Conservation (phyloP, 257 asterid species). For the Primulina tabacum region DNA sequence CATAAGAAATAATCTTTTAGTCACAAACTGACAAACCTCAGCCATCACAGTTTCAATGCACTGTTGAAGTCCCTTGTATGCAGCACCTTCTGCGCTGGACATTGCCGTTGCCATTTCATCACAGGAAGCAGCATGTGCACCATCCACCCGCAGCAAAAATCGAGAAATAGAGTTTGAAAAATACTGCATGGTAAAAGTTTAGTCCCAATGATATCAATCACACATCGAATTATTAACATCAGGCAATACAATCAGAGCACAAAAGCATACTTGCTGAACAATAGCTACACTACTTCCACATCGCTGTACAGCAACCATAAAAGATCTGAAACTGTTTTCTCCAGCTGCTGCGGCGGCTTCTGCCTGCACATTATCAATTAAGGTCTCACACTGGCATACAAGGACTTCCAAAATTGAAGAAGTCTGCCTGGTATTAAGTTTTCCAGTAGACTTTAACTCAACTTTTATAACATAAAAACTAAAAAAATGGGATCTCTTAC, state of each 20-base stretch:
- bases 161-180: conserved; percentile 95
- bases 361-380: conserved; percentile 51
- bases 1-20: conserved; percentile 17
- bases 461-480: too few species aligned
- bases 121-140: conserved; percentile 97
- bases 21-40: conserved; percentile 80
- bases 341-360: conserved; percentile 99
- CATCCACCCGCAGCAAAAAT: conserved; percentile 88
- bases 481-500: conserved; percentile 35
- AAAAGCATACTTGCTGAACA: conserved; percentile 82
- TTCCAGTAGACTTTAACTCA: conserved; percentile 11
- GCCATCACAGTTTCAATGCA: conserved; percentile 98
- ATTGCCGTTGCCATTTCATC: conserved; percentile 98
- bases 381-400: conserved; percentile 6
- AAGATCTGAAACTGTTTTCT: conserved; percentile 93
- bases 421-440: neutral
- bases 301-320: conserved; percentile 97
- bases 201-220: conserved; percentile 18
- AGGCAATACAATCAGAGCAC: conserved; percentile 18
- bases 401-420: conserved; percentile 5
- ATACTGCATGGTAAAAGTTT: conserved; percentile 50
- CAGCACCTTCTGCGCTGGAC: conserved; percentile 97
- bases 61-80: conserved; percentile 97
- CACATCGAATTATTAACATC: conserved; percentile 6
- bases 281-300: conserved; percentile 99